Evolutionary conservation across 106 monocot species (phyloP).

Genomic region (Allium cepa): DNA sequence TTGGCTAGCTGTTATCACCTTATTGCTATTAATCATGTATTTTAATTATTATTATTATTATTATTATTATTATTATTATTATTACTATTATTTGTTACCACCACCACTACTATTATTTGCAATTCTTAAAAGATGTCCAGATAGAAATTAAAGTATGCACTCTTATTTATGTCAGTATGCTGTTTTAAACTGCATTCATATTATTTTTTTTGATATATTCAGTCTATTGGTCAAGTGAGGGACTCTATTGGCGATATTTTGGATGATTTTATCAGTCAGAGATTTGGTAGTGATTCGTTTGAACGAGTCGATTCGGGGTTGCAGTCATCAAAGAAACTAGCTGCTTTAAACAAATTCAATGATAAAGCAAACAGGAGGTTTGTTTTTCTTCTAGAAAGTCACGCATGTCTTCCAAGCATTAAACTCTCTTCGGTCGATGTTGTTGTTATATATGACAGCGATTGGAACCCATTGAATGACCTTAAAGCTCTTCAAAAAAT

Average conservation of each 20-base stretch:
- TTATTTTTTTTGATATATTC: conserved; percentile 4
- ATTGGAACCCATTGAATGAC: conserved; percentile 94
- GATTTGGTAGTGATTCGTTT: conserved; percentile 79
- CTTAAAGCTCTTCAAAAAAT: conserved; percentile 68
- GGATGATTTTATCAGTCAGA: conserved; percentile 89
- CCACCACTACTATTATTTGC: too few relatives aligned
- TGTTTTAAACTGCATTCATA: not conserved
- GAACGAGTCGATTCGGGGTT: conserved; percentile 80
- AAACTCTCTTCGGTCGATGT: conserved; percentile 83
- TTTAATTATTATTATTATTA: too few relatives aligned
- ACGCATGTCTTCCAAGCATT: conserved; percentile 74
- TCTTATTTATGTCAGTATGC: too few relatives aligned
- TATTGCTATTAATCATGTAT: too few relatives aligned
- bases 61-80: too few relatives aligned
- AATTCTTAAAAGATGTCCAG: too few relatives aligned
- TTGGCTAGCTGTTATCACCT: too few relatives aligned
- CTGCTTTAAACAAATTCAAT: conserved; percentile 69
- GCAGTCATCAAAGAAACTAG: conserved; percentile 42
- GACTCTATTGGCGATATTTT: conserved; percentile 74
- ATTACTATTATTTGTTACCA: too few relatives aligned
- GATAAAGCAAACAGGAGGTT: conserved; percentile 68
- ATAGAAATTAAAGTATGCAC: too few relatives aligned
- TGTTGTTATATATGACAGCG: conserved; percentile 75
- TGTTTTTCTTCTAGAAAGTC: conserved; percentile 82
- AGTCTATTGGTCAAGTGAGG: conserved; percentile 56